Evolutionary conservation across 2,329 filamentous ascomycete species (phyloP).

Genomic region (Didymella lethalis): DNA sequence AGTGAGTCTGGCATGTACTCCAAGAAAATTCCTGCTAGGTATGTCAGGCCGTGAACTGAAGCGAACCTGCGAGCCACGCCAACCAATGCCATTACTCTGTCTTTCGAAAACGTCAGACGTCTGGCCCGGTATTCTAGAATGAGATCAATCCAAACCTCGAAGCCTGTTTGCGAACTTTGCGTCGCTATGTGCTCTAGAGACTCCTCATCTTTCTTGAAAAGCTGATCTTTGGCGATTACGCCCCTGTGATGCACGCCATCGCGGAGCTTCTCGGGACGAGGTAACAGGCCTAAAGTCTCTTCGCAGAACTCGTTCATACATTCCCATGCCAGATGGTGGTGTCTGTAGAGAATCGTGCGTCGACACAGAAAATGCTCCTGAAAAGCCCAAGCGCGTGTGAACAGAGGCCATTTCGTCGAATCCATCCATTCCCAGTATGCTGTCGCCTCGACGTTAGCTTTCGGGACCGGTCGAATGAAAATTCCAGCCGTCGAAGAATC

Average conservation of each 20-base stretch:
- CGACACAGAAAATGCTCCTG: not conserved
- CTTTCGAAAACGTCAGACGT: not conserved
- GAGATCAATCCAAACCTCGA: not conserved
- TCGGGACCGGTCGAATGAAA: not conserved
- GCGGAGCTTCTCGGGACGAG: not conserved
- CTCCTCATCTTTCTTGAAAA: not conserved
- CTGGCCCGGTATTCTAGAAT: not conserved
- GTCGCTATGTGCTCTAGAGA: not conserved
- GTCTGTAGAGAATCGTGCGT: not conserved
- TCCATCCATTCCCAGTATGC: not conserved
- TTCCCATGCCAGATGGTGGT: not conserved
- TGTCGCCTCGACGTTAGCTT: not conserved
- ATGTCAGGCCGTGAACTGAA: not conserved
- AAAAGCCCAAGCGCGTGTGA: not conserved
- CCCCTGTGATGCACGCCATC: not conserved
- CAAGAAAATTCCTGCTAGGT: not conserved
- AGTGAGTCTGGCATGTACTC: not conserved
- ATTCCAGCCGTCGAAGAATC: not conserved
- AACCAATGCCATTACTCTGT: not conserved
- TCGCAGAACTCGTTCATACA: not conserved
- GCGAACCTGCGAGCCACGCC: not conserved
- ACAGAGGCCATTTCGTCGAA: not conserved
- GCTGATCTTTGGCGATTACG: no score
- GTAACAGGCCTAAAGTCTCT: not conserved
- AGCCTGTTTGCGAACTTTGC: not conserved